phyloP scores from a whole-genome alignment of 2,329 filamentous ascomycete species.

The Hymenoscyphus repandus region DNA sequence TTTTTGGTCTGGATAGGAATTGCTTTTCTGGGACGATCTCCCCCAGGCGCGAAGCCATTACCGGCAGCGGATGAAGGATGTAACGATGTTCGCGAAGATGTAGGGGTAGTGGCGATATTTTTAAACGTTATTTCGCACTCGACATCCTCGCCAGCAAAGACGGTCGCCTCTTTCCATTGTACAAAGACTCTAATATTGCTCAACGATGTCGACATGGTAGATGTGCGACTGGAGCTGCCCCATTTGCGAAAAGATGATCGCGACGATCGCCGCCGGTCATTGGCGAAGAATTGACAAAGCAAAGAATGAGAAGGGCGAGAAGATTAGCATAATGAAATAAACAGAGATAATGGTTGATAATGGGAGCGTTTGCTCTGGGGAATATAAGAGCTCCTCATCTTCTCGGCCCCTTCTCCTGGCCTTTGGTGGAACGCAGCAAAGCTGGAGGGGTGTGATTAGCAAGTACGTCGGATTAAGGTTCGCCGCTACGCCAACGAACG shows the following conservation, averaged over 20 bases:
- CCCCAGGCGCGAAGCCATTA: slow-evolving; percentile 22
- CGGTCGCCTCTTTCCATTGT: slow-evolving; percentile 86
- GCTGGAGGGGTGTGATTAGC: not conserved
- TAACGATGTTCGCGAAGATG: slow-evolving; percentile 20
- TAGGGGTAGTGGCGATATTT: slow-evolving; percentile 52
- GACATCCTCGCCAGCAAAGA: slow-evolving; percentile 94
- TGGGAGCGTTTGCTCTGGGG: not conserved
- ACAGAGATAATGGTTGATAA: not conserved
- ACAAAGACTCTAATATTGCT: slow-evolving; percentile 93
- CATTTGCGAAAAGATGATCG: slow-evolving; percentile 28
- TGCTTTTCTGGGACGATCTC: slow-evolving; percentile 27
- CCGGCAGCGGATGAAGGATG: slow-evolving; percentile 17
- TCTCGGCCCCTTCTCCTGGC: not conserved
- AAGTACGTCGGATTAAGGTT: not conserved
- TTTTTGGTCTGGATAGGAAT: slow-evolving; percentile 33
- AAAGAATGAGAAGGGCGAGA: slow-evolving; percentile 6
- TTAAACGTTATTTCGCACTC: slow-evolving; percentile 96
- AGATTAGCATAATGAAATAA: slow-evolving; percentile 23
- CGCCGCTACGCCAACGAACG: slow-evolving; percentile 1
- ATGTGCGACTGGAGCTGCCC: slow-evolving; percentile 21
- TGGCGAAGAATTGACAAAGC: slow-evolving; percentile 23
- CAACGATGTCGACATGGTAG: slow-evolving; percentile 38
- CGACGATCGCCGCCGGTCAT: slow-evolving; percentile 25
- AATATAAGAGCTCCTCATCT: not conserved
- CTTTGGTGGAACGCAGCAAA: not conserved